phyloP scores from a whole-genome alignment of 768 basidiomycete genomes.

The Leccinum boreale region DNA sequence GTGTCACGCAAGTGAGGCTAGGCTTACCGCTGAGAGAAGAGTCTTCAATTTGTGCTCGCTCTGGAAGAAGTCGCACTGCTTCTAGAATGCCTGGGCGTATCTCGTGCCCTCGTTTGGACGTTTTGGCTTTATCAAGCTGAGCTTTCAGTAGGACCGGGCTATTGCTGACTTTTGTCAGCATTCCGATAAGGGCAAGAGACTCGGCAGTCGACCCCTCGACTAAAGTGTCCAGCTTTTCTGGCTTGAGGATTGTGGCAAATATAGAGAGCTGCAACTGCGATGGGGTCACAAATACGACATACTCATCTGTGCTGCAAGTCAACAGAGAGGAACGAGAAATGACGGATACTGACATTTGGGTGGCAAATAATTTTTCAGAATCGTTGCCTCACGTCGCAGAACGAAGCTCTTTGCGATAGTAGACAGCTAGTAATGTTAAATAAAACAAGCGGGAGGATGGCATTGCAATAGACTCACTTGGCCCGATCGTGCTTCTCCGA shows the following conservation, averaged over 20 bases:
- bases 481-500: conserved; percentile 74
- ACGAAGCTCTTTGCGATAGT: conserved; percentile 85
- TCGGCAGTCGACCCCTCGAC: conserved; percentile 71
- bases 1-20: not conserved
- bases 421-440: conserved; percentile 47
- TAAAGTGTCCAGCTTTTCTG: conserved; percentile 64
- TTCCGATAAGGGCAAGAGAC: conserved; percentile 74
- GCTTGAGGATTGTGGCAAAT: conserved; percentile 71
- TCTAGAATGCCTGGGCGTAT: conserved; percentile 53
- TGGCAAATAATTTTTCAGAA: conserved; percentile 81
- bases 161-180: conserved; percentile 88
- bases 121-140: conserved; percentile 61
- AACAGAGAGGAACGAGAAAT: not conserved
- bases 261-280: conserved; percentile 79
- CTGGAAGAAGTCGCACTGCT: conserved; percentile 61
- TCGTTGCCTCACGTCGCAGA: conserved; percentile 79
- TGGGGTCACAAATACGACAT: conserved; percentile 94
- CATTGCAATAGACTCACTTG: conserved; percentile 47
- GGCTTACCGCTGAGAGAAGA: conserved; percentile 73
- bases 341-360: conserved; percentile 69
- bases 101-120: conserved; percentile 38
- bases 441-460: conserved; percentile 1
- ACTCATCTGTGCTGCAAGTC: conserved; percentile 66
- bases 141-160: conserved; percentile 85
- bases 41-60: conserved; percentile 59